Base-by-base conservation (phyloP, 1,284 basidiomycete genomes). In the Xerocomus cyaneibrunnescens region DNA sequence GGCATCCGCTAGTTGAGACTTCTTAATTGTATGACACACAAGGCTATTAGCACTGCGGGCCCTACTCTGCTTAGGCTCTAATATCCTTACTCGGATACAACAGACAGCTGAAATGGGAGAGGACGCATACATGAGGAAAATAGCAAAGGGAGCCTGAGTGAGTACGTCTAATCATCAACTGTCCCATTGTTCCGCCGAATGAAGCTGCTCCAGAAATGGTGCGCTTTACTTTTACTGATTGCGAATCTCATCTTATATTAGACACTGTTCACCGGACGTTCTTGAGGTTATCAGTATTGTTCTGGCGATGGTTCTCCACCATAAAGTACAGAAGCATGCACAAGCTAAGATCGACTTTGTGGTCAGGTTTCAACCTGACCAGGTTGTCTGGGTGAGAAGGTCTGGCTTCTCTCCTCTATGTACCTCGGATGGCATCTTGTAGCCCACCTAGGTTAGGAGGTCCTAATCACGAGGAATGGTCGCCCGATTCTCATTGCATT, bases 301-400 rank as follows among this genome's bases (percentile, higher is more conserved):
- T 7, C 17, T 55, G 23, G 55, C 41, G 7, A 58, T 62, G 57
- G 8, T 53, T 27, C 54, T 58, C 14, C 48, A 52, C 35, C 50
- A 61, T 16, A 30, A 61, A 1, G 45, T 40, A 22, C 61, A 64
- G 43, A 47, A 45, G 23, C 42, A 31, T 34, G 51, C 53, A 22
- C 57, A 54, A n/a, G 50, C 32, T 22, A 55, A 61, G 47, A 51
- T 60, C 1, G 50, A 59, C 25, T 37, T 21, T 8, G 54, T 45
- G 27, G 48, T 65, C 27, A n/a, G 41, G 13, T 35, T 45, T 19
- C n/a, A 64, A 67, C 16, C 30, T 40, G 14, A 39, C 28, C 19
- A 52, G 52, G 34, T 42, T 64, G 30, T 52, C 61, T 28, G 21
- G 12, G 19, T 50, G 55, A 23, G 54, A 49, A 25, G 59, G 65